phyloP scores from a whole-genome alignment of 805 yeast species.

The Metschnikowia similis region DNA sequence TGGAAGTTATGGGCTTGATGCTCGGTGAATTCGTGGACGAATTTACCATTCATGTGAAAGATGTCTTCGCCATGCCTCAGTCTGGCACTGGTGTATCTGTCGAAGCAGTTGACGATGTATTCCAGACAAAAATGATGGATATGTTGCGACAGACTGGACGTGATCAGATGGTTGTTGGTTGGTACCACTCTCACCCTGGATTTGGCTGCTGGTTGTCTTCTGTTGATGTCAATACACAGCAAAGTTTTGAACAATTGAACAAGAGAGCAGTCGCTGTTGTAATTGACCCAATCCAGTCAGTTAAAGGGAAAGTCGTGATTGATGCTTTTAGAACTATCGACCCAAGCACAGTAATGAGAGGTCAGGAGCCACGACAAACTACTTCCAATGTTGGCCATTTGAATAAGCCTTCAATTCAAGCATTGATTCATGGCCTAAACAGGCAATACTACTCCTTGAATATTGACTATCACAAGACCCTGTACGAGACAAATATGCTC shows the following conservation, averaged over 20 bases:
- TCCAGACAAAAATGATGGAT: slow-evolving; percentile 99
- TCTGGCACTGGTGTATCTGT: slow-evolving; percentile 97
- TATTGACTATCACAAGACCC: slow-evolving; percentile 90
- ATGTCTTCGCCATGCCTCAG: slow-evolving; percentile 99
- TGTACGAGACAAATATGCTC: slow-evolving; percentile 89
- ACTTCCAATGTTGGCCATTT: slow-evolving; percentile 93
- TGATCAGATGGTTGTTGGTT: slow-evolving; percentile 98
- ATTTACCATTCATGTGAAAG: slow-evolving; percentile 93
- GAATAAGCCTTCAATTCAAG: slow-evolving; percentile 95
- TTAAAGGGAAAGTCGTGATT: slow-evolving; percentile 96
- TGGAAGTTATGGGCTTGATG: slow-evolving; percentile 94
- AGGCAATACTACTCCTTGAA: slow-evolving; percentile 95
- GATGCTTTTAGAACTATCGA: slow-evolving; percentile 96
- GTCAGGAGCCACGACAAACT: slow-evolving; percentile 96
- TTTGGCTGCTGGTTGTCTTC: slow-evolving; percentile 99
- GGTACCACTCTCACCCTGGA: slow-evolving; percentile 99
- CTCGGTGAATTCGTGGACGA: slow-evolving; percentile 97
- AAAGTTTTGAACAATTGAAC: slow-evolving; percentile 93
- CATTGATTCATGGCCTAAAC: slow-evolving; percentile 93
- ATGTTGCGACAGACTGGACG: slow-evolving; percentile 99
- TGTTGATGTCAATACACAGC: slow-evolving; percentile 97
- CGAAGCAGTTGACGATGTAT: slow-evolving; percentile 98
- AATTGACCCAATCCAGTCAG: slow-evolving; percentile 97
- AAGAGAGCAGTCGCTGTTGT: slow-evolving; percentile 97
- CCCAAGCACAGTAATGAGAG: slow-evolving; percentile 83